Conservation (phyloP, 2,329 filamentous ascomycete species). For the Keithomyces neogunnii region DNA sequence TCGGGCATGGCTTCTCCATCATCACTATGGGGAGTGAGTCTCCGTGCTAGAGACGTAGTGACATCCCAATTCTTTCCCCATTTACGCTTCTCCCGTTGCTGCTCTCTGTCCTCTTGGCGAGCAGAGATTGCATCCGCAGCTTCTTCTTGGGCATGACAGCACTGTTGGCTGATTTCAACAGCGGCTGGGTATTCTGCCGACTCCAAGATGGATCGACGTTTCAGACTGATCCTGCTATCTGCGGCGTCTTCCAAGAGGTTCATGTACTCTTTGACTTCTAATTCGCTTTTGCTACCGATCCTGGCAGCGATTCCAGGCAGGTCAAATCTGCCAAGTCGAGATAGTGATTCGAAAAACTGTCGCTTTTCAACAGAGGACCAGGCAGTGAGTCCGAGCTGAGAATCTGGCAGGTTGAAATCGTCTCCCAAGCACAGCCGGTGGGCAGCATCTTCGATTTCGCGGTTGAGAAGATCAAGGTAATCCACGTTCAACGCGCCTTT, state of each 20-base stretch:
- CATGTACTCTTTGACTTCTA: conserved; percentile 68
- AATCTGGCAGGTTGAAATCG: conserved; percentile 24
- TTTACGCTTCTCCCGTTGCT: conserved; percentile 46
- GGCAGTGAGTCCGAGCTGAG: conserved; percentile 57
- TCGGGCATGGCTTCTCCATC: conserved; percentile 1
- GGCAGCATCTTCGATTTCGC: conserved; percentile 47
- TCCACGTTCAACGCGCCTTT: conserved; percentile 32
- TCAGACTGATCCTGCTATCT: conserved; percentile 29
- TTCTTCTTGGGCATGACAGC: conserved; percentile 56
- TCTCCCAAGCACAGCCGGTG: conserved; percentile 23
- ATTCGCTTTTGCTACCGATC: conserved; percentile 61
- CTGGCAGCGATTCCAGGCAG: conserved; percentile 51
- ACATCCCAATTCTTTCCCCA: conserved; percentile 64
- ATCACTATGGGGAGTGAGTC: conserved; percentile 14
- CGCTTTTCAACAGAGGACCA: conserved; percentile 70
- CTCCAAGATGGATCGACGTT: conserved; percentile 24
- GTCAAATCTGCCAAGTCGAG: conserved; percentile 55
- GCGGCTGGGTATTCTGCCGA: conserved; percentile 61
- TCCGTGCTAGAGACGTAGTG: conserved; percentile 27
- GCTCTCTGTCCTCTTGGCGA: conserved; percentile 56
- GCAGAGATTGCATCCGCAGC: conserved; percentile 58
- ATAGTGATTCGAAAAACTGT: conserved; percentile 57
- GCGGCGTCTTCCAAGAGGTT: conserved; percentile 46
- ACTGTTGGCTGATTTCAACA: conserved; percentile 58
- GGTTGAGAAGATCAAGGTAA: conserved; percentile 47